A percentile compares a stretch with the other conserved stretches of the same genome.
phyloP scores from a whole-genome alignment of 148 eudicot species.

The Dianthus caryophyllus region DNA sequence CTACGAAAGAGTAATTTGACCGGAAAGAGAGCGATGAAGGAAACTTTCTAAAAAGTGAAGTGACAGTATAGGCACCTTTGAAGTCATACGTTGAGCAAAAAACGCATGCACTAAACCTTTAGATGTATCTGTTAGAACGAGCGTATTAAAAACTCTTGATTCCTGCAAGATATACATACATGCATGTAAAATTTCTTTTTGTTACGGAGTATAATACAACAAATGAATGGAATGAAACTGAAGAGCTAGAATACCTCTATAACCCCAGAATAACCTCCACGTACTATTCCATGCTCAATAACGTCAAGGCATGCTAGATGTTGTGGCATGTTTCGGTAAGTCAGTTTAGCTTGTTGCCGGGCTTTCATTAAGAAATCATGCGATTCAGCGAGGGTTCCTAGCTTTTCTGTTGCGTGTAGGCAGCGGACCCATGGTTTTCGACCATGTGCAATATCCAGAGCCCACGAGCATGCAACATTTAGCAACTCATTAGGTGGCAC shows the following conservation, averaged over 20 bases:
- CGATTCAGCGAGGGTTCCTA: constrained; percentile 68
- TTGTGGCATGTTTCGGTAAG: constrained; percentile 78
- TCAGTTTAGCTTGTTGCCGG: constrained; percentile 70
- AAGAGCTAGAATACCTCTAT: constrained; percentile 48
- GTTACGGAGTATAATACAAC: constrained; percentile 5
- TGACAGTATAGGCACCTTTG: constrained; percentile 47
- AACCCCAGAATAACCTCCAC: constrained; percentile 79
- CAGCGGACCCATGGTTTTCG: constrained; percentile 82
- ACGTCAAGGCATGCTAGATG: constrained; percentile 87
- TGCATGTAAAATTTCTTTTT: constrained; percentile 1
- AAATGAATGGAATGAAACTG: not conserved
- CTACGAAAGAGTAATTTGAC: not conserved
- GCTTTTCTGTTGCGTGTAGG: constrained; percentile 72
- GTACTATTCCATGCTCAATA: constrained; percentile 74
- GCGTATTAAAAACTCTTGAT: constrained; percentile 47
- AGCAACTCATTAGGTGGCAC: constrained; percentile 67
- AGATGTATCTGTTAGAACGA: constrained; percentile 60
- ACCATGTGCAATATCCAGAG: constrained; percentile 65
- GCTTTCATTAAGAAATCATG: constrained; percentile 51
- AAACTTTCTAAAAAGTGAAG: not conserved
- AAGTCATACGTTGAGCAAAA: constrained; percentile 75
- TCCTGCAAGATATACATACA: constrained; percentile 47
- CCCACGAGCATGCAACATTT: constrained; percentile 69
- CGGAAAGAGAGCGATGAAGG: not conserved
- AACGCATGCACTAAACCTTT: constrained; percentile 83